Evolutionary conservation across 768 basidiomycete genomes (phyloP).

Genomic region (Phanerochaete sordida): DNA sequence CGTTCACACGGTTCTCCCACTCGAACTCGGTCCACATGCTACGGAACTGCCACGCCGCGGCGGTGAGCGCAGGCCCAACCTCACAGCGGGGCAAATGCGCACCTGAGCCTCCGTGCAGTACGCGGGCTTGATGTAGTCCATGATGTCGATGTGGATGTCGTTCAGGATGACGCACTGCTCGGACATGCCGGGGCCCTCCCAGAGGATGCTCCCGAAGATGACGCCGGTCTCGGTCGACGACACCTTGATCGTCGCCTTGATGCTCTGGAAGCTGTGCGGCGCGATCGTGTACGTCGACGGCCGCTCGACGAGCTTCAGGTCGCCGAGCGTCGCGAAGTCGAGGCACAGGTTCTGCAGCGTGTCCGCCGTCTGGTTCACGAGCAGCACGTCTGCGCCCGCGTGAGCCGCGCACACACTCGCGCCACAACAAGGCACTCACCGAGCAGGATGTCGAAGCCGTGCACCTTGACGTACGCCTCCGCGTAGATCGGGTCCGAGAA

Average conservation of each 20-base stretch:
- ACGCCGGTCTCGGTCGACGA: constrained; percentile 98
- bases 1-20: constrained; percentile 99
- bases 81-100: constrained; percentile 17
- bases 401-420: neutral
- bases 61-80: neutral
- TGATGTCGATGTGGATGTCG: constrained; percentile 98
- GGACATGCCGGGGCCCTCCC: constrained; percentile 85
- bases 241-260: constrained; percentile 98
- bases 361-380: constrained; percentile 93
- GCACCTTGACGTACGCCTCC: constrained; percentile 96
- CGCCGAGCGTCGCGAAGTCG: constrained; percentile 96
- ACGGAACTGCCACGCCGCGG: constrained; percentile 59
- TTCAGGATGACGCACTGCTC: constrained; percentile 93
- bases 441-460: constrained; percentile 94
- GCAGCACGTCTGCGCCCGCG: constrained; percentile 84
- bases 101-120: constrained; percentile 95
- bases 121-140: constrained; percentile 97
- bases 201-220: constrained; percentile 96
- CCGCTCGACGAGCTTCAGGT: constrained; percentile 95
- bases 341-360: constrained; percentile 96
- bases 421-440: constrained; percentile 40
- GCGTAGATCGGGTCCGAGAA: constrained; percentile 99
- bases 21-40: constrained; percentile 99
- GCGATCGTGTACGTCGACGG: constrained; percentile 90
- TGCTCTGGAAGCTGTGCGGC: constrained; percentile 96